Base-by-base conservation (phyloP, 805 yeast genomes). In the Yarrowia keelungensis region DNA sequence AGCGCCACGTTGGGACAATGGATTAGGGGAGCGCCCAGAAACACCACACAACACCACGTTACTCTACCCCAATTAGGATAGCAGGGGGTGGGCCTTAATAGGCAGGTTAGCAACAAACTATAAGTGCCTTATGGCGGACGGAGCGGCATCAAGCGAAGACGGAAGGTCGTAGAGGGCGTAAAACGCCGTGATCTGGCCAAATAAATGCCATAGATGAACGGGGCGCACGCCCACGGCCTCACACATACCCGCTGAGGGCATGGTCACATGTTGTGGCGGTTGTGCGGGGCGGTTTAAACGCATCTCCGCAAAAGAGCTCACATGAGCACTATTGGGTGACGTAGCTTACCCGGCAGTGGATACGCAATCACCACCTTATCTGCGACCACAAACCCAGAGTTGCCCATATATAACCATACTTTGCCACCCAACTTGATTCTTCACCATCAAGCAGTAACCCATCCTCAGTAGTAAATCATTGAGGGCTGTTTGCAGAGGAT, bases 351-450 rank as follows among this genome's bases (percentile, higher is more conserved):
- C 62, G 46, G 62, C 22, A 22, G 62, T 56, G 62, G 47, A 41
- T 56, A 56, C 62, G 62, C 62, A 56, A 56, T 56, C 62, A 56
- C 62, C 62, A 56, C 62, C 62, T 56, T 56, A 56, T 59, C 65
- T 59, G 65, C 35, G 38, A 41, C 41, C 49, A 41, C 64, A 42
- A 42, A 56, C 49, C 64, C 49, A 43, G 32, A 26, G 64, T 56
- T 41, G 62, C 22, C 64, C 51, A 45, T 59, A 59, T 59, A 59
- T 45, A 45, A 59, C 51, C 51, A 32, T 39, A 47, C 51, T 22
- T 59, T 45, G 65, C 65, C 65, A 59, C 65, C 65, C 19, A 35
- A n/a, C 47, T 41, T 56, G 46, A 41, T 56, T 41, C 39, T 53
- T 35, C 62, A 59, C 65, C 65, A 35, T 35, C 65, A 59, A 59